Conservation (phyloP, 2,329 filamentous ascomycete species). For the Calonectria fujianensis region DNA sequence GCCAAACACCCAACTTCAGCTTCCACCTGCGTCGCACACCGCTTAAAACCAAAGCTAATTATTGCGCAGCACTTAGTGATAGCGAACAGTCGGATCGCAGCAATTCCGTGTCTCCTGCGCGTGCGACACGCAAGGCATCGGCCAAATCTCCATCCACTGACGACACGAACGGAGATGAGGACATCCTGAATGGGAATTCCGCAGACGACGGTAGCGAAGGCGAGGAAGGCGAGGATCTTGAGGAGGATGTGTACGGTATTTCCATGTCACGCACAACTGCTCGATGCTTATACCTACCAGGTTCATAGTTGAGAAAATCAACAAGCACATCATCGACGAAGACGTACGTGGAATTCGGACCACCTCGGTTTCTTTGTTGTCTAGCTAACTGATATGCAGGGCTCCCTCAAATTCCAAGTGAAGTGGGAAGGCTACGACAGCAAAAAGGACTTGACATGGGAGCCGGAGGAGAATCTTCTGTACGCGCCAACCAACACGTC, state of each 20-base stretch:
- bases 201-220: slow-evolving; percentile 59
- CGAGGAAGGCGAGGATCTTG: slow-evolving; percentile 62
- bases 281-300: slow-evolving; percentile 62
- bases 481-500: slow-evolving; percentile 42
- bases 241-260: slow-evolving; percentile 66
- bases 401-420: slow-evolving; percentile 78
- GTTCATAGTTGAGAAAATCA: slow-evolving; percentile 84
- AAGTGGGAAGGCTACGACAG: slow-evolving; percentile 89
- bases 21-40: slow-evolving; percentile 29
- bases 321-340: slow-evolving; percentile 77
- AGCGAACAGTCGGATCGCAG: slow-evolving; percentile 60
- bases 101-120: slow-evolving; percentile 52
- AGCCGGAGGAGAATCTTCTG: slow-evolving; percentile 80
- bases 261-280: slow-evolving; percentile 42
- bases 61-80: slow-evolving; percentile 61
- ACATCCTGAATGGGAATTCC: slow-evolving; percentile 52
- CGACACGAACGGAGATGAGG: slow-evolving; percentile 52
- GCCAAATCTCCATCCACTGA: slow-evolving; percentile 47
- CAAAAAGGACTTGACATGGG: slow-evolving; percentile 84
- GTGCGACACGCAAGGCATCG: slow-evolving; percentile 48
- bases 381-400: slow-evolving; percentile 58
- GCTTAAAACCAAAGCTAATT: slow-evolving; percentile 45
- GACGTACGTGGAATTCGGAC: slow-evolving; percentile 63
- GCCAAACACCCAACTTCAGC: slow-evolving; percentile 13
- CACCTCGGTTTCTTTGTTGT: not conserved